A percentile compares a stretch with the other conserved stretches of the same genome.
These are phyloP conservation scores for Talaromyces sp. DNA, from an alignment of 2,329 filamentous ascomycete species.

Conservation along the genomic window DNA sequence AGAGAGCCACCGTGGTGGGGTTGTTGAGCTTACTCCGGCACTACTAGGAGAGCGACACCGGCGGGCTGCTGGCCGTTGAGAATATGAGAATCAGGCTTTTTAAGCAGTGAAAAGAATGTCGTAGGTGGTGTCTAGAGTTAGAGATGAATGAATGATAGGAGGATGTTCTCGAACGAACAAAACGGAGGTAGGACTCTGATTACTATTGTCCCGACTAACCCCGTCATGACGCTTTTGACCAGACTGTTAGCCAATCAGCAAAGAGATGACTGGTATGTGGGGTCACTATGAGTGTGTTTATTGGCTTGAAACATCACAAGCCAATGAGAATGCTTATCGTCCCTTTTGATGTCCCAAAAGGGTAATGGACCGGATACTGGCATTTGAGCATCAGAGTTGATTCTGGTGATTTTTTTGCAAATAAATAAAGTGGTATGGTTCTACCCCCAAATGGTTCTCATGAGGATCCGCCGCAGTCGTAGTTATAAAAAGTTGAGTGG, in stretches of 20 bases:
- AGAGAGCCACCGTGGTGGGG: conserved; percentile 13
- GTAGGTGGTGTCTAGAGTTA: background rate
- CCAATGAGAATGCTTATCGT: background rate
- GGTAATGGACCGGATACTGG: background rate
- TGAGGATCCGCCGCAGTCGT: background rate
- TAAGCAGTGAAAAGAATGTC: background rate
- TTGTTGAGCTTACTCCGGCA: conserved; percentile 1
- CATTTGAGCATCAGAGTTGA: background rate
- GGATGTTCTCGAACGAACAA: background rate
- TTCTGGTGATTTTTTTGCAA: background rate
- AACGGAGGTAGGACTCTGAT: background rate
- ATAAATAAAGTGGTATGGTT: too few species aligned
- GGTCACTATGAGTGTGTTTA: background rate
- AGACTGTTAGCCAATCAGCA: background rate
- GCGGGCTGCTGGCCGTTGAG: background rate
- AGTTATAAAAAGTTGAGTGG: background rate
- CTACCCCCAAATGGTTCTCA: too few species aligned
- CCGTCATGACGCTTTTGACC: background rate
- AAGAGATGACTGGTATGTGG: background rate
- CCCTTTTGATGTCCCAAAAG: background rate
- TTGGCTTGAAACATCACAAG: background rate
- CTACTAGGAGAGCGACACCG: background rate
- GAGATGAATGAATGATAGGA: background rate
- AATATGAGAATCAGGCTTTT: background rate
- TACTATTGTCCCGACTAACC: background rate